Base-by-base conservation (phyloP, 2,329 filamentous ascomycete genomes). In the Pseudogymnoascus sp. region DNA sequence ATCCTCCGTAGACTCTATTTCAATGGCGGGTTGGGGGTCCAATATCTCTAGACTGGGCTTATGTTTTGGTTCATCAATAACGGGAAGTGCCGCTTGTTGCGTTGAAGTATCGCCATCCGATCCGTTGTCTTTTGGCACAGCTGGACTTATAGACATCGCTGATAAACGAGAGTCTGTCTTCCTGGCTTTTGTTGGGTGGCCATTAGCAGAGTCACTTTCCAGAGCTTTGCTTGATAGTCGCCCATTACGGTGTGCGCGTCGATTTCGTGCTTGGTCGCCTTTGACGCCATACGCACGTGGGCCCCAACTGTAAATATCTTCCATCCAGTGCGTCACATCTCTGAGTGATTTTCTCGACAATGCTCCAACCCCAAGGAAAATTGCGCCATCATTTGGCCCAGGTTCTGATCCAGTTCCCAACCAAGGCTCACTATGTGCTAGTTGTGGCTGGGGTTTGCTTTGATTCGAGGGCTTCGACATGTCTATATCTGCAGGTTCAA, bases 291-390 rank as follows among this genome's bases (percentile, higher is more conserved):
- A 97, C 1, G 93, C 86, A 69, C 89, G 82, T 60, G 90, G 85
- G 1, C 92, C 93, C 79, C 91, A 90, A 31, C 81, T 86, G 73
- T 94, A 96, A 2, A 97, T 80, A 69, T 90, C 88, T 72, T 95
- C 89, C 80, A 94, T 87, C 93, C 93, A 97, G 61, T 88, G 83
- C 1, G 88, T 87, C 26, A 97, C 72, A 68, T 88, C 85, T 57
- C 85, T 80, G 50, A 96, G 70, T 0, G 90, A 93, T 15, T 81
- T 80, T 60, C 85, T 81, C 10, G 88, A 87, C 47, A 97, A 73
- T 6, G 84, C 82, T 2, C 91, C 91, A 0, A 87, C 80, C 0
- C 93, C 93, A 5, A 93, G 82, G 69, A 97, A 97, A 35, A 97
- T 83, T 6, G 90, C 85, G 15, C 93, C 93, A 71, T 97, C 93